These are phyloP conservation scores for Straminergon stramineum DNA, from an alignment of 225 moss, liverwort and hornwort species.

Conservation along the genomic window DNA sequence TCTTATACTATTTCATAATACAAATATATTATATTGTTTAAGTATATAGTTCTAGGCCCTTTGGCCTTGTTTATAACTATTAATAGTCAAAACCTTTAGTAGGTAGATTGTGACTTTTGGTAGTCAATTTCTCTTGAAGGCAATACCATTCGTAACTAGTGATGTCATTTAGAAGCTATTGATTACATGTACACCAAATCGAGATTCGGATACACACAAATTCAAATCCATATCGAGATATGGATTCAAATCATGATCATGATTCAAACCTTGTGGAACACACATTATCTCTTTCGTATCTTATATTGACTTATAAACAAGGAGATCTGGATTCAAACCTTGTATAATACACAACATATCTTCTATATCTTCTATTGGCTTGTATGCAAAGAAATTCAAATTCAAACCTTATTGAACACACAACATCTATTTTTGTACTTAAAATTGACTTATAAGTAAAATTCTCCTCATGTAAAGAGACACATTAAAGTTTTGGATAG, in stretches of 20 bases:
- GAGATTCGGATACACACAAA: not conserved
- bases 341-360: fast-evolving
- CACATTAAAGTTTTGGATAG: not conserved
- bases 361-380: not conserved
- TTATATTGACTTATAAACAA: too few species aligned
- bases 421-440: not conserved
- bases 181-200: too few species aligned
- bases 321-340: not conserved
- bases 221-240: not conserved
- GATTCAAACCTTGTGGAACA: too few species aligned
- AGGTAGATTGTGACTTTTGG: not conserved
- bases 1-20: not conserved
- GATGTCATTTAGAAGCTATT: not conserved
- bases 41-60: fast-evolving
- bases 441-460: not conserved
- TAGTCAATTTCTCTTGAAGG: not conserved
- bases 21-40: not conserved
- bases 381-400: not conserved
- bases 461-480: not conserved
- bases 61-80: not conserved
- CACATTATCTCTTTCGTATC: too few species aligned
- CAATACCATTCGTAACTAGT: not conserved
- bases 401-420: not conserved
- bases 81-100: not conserved
- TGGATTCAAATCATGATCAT: not conserved